phyloP scores from a whole-genome alignment of 345 rosid genomes.

The Dipteronia dyeriana region DNA sequence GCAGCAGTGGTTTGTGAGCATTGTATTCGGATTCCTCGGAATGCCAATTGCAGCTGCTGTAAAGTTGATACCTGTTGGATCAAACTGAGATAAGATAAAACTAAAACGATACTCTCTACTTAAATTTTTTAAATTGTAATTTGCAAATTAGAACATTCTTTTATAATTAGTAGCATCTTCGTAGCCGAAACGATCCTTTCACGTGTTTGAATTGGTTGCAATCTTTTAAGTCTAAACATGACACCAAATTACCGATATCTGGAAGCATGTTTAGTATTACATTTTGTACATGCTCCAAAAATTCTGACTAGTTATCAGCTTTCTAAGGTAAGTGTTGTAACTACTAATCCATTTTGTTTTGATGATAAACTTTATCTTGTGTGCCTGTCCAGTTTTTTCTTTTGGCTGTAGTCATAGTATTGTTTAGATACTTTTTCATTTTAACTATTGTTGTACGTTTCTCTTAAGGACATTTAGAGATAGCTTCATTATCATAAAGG shows the following conservation, averaged over 20 bases:
- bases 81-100: slow-evolving; percentile 29
- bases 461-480: no score
- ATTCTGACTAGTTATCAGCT: slow-evolving; percentile 13
- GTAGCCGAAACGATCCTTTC: not conserved
- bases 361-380: not conserved
- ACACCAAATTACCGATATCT: not conserved
- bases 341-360: slow-evolving; percentile 5
- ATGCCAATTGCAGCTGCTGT: slow-evolving; percentile 90
- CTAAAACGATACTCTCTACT: slow-evolving; percentile 3
- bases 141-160: not conserved
- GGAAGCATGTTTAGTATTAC: not conserved
- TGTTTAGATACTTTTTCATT: not conserved
- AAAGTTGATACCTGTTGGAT: slow-evolving; percentile 70
- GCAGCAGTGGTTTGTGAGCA: slow-evolving; percentile 74
- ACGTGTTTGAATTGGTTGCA: slow-evolving; percentile 8
- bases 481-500: no score
- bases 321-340: slow-evolving; percentile 8
- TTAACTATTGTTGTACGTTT: not conserved
- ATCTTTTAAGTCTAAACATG: slow-evolving; percentile 14
- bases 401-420: not conserved
- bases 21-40: slow-evolving; percentile 84
- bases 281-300: slow-evolving; percentile 2
- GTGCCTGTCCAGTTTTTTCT: not conserved
- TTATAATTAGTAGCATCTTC: not conserved
- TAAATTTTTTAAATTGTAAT: not conserved